phyloP scores from a whole-genome alignment of 139 green algal genomes.

The Micromonas pusilla region DNA sequence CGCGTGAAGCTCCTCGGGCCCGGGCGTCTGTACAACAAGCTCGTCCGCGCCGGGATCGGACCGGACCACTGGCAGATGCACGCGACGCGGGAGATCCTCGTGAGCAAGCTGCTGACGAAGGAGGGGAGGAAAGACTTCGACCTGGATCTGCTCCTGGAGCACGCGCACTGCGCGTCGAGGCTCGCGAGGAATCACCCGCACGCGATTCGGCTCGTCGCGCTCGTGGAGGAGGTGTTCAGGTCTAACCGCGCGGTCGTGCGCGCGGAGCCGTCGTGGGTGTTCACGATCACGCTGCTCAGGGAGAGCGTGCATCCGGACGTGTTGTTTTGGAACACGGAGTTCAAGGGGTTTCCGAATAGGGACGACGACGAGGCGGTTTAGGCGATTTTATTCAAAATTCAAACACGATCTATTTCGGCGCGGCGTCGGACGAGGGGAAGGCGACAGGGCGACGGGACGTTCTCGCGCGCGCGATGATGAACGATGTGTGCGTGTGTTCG shows the following conservation, averaged over 20 bases:
- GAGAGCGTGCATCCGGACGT: conserved; percentile 15
- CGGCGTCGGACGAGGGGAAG: neutral
- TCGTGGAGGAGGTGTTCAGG: neutral
- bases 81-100: neutral
- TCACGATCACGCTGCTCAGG: neutral
- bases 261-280: neutral
- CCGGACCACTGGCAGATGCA: neutral
- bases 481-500: neutral
- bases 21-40: neutral
- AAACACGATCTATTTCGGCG: neutral
- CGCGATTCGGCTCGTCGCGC: neutral
- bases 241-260: neutral
- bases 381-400: neutral
- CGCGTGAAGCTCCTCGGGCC: neutral
- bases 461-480: neutral
- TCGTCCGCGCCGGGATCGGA: neutral
- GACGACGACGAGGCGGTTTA: neutral
- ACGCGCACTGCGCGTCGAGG: neutral
- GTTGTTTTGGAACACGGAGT: conserved; percentile 7
- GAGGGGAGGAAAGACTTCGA: neutral
- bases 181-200: neutral
- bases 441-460: neutral
- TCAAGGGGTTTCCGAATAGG: neutral
- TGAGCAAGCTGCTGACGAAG: neutral
- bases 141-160: neutral